Base-by-base conservation (phyloP, 139 green algal species). In the Deuterostichococcus epilithicus region DNA sequence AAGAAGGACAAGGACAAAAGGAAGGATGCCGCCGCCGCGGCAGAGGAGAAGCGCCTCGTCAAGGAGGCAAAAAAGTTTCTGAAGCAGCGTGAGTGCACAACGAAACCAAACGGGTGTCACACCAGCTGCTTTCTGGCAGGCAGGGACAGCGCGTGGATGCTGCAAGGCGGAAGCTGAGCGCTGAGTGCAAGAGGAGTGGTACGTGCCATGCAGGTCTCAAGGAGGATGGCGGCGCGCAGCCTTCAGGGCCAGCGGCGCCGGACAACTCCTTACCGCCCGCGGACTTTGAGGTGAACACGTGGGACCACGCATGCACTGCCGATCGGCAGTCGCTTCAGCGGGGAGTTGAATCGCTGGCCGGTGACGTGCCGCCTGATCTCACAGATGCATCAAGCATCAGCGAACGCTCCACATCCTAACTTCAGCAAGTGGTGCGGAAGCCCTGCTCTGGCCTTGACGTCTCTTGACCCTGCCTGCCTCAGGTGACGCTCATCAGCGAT, bases 51-150 rank as follows among this genome's bases (percentile, higher is more conserved):
- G 73, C 78, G 78, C 28, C 58, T 68, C 39, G 45, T 84, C 0
- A 84, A 80, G 52, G 76, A 79, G 68, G 81, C 81, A 10, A 85
- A 85, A 33, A 77, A 76, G 44, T 85, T 86, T 32, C 58, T 88
- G n/a, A 88, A 86, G 67, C 35, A 86, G 39, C 74, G 82, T 86
- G 42, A 76, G 81, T 10, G 13, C 1, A 6, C 18, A 60, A 26
- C 15, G 45, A 33, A 15, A 13, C 33, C 0, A 22, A 32, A n/a
- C 13, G 15, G 3, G 32, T 22, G 20, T 59, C 45, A 60, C 18
- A 32, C 45, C 30, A 15, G 1, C 59, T 32, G 8, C 35, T 59
- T 38, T 26, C 45, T 52, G 25, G 32, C 26, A 36, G 15, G 8
- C 35, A 72, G 30, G 18, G 15, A 33, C 52, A 68, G 2, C 6